Evolutionary conservation across 495 filamentous ascomycete genomes (phyloP), one percentile per base, ranked within the genome.

Genomic region (Penicillium subrubescens): DNA sequence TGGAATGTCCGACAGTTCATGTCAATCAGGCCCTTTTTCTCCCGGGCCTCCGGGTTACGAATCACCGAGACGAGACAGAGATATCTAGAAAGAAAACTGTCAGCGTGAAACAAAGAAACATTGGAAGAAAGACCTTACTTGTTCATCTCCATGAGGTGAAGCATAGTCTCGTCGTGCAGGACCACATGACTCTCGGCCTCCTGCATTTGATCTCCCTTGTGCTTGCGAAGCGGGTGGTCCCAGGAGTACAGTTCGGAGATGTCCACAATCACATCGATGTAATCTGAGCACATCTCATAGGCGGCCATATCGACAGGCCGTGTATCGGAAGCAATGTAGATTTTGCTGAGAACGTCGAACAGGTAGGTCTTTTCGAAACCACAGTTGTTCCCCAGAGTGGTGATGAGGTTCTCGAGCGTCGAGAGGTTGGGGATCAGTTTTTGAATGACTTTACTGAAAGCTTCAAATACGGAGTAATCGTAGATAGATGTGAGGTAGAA

Each of bases 261-360:
- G 74, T 99, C 95, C 55, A 98, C 94, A 61, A 99, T 94, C 50
- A 97, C 92, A 74, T 99, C 94, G 61, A 99, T 96, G 71, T 93
- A 99, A 72, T 98, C 95, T 29, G 91, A 95, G 75, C 96, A 98
- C 68, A 98, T 95, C 79, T 97, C 95, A 74, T 99, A 99, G 73
- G 90, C 91, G 21, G 89, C 88, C 83, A 96, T 92, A 68, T 97
- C 93, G 37, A 94, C 92, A 6, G 96, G 95, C 23, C 89, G 90
- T 14, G 90, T 93, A 73, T 99, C 95, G 11, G 93, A 97, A 5
- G 96, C 95, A 61, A 99, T 96, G 75, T 98, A 99, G 61, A 99
- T 97, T 80, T 99, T 99, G 77, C 91, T 96, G 57, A 95, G 82
- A 14, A 97, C 92, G 73, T 99, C 95, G 69, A 98, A 98, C 14